These are phyloP conservation scores for Vachellia collinsii DNA, from an alignment of 306 rosid species.

Conservation along the genomic window DNA sequence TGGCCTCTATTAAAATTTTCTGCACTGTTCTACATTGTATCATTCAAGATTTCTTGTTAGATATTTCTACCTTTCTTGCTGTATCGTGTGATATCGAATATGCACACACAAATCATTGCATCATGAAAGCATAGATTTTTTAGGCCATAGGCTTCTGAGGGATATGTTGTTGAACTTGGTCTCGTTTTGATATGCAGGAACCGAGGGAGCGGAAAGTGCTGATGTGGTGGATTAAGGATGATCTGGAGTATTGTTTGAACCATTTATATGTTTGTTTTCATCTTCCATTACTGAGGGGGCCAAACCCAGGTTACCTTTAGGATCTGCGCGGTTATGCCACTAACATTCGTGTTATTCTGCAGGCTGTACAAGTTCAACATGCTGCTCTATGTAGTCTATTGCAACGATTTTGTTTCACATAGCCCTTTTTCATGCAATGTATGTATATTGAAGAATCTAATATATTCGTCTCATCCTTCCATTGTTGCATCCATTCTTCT, in stretches of 20 bases:
- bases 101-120: neutral
- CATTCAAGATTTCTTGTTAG: neutral
- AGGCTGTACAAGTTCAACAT: slow-evolving; percentile 22
- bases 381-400: slow-evolving; percentile 38
- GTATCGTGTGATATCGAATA: neutral
- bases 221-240: slow-evolving; percentile 35
- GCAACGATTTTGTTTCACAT: slow-evolving; percentile 44
- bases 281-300: slow-evolving; percentile 28
- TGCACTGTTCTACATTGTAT: neutral
- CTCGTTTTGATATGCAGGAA: slow-evolving; percentile 52
- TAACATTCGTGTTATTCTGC: slow-evolving; percentile 30
- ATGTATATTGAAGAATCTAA: slow-evolving; percentile 43
- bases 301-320: slow-evolving; percentile 34
- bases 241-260: slow-evolving; percentile 23
- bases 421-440: slow-evolving; percentile 42
- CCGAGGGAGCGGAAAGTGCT: slow-evolving; percentile 42
- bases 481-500: slow-evolving; percentile 23
- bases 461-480: neutral
- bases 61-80: neutral
- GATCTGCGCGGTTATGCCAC: slow-evolving; percentile 28
- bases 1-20: neutral
- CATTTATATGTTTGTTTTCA: slow-evolving; percentile 30
- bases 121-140: slow-evolving; percentile 5
- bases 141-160: neutral
- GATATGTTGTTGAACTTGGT: slow-evolving; percentile 30